Percentiles rank a stretch among this genome's conserved stretches.
phyloP scores from a whole-genome alignment of 176 grass and related monocot genomes.

The Hyparrhenia diplandra region DNA sequence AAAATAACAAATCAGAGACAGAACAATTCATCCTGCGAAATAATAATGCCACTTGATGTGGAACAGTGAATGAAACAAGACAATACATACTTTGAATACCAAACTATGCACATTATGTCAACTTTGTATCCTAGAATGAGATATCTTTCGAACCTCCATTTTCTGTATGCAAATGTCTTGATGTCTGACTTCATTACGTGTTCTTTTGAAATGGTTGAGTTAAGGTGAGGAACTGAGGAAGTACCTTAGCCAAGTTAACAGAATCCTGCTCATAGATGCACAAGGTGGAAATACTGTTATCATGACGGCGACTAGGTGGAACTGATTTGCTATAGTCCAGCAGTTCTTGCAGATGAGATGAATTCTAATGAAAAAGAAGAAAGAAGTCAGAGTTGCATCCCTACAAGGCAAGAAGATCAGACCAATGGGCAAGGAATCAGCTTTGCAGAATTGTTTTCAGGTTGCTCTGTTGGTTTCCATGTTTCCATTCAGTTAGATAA shows the following conservation, averaged over 20 bases:
- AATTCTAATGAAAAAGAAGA: slow-evolving; percentile 41
- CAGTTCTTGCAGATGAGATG: slow-evolving; percentile 71
- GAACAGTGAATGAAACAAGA: not conserved
- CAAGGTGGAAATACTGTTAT: slow-evolving; percentile 64
- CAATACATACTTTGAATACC: not conserved
- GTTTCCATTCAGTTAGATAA: not conserved
- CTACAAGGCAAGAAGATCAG: not conserved
- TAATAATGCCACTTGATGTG: not conserved
- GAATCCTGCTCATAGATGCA: slow-evolving; percentile 62
- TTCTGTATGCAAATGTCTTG: slow-evolving; percentile 4
- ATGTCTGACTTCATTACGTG: not conserved
- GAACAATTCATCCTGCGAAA: not conserved
- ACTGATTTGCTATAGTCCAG: slow-evolving; percentile 73
- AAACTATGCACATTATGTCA: not conserved
- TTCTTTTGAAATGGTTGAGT: slow-evolving; percentile 7
- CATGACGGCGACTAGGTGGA: slow-evolving; percentile 51
- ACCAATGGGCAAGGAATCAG: not conserved
- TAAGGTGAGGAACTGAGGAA: slow-evolving; percentile 26
- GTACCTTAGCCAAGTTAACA: slow-evolving; percentile 76
- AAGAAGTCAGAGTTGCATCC: slow-evolving; percentile 10
- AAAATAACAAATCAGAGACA: not conserved
- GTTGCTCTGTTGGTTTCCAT: not conserved
- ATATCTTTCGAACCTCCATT: not conserved
- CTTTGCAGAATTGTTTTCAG: not conserved
- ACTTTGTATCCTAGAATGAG: not conserved